phyloP scores from a whole-genome alignment of 805 yeast genomes.

The Wickerhamomyces chaumierensis region DNA sequence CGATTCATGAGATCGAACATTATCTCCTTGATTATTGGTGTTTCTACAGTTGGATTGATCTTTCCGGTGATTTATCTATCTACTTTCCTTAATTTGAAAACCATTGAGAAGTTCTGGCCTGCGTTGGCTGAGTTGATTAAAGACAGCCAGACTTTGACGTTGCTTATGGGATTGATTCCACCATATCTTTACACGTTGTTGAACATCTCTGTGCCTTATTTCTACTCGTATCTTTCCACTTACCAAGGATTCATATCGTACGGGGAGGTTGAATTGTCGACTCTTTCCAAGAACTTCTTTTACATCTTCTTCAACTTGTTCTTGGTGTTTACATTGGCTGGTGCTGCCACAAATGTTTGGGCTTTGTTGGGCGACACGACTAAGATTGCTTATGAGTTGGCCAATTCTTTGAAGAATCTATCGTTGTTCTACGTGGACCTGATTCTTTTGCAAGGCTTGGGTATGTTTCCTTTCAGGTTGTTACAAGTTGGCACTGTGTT shows the following conservation, averaged over 20 bases:
- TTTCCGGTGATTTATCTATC: conserved; percentile 82
- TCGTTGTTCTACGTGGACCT: conserved; percentile 87
- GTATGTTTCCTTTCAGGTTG: conserved; percentile 81
- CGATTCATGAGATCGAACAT: conserved; percentile 43
- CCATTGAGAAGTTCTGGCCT: conserved; percentile 80
- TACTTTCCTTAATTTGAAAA: conserved; percentile 64
- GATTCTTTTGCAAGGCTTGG: conserved; percentile 70
- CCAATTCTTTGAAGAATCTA: conserved; percentile 66
- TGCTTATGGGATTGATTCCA: conserved; percentile 84
- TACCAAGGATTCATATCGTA: conserved; percentile 84
- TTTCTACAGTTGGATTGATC: conserved; percentile 60
- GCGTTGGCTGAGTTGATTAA: conserved; percentile 58
- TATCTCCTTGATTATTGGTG: conserved; percentile 27
- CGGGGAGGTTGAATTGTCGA: conserved; percentile 87
- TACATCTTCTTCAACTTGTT: conserved; percentile 90
- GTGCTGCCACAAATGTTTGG: conserved; percentile 77
- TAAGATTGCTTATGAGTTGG: conserved; percentile 77
- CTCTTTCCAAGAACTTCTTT: conserved; percentile 87
- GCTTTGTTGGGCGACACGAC: conserved; percentile 81
- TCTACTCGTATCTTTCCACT: conserved; percentile 71
- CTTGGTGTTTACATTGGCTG: conserved; percentile 86
- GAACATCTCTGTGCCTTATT: conserved; percentile 74
- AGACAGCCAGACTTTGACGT: conserved; percentile 52
- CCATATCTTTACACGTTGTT: conserved; percentile 82
- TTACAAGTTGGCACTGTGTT: conserved; percentile 69